Evolutionary conservation across 2,329 filamentous ascomycete genomes (phyloP).

Genomic region (Diplodia corticola): DNA sequence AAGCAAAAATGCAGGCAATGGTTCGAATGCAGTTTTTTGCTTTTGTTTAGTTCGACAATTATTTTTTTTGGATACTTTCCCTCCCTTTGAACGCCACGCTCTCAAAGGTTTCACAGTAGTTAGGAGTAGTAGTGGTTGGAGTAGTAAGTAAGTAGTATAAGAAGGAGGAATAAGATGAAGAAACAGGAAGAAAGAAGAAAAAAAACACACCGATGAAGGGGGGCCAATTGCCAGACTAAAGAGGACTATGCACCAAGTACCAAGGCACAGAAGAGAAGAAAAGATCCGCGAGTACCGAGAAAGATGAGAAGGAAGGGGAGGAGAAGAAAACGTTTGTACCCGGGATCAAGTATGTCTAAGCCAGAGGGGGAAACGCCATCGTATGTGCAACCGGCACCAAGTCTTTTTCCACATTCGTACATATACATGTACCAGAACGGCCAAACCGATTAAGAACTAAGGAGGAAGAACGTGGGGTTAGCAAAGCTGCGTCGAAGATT

Average conservation of each 20-base stretch:
- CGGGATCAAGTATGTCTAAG: neutral
- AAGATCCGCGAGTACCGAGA: neutral
- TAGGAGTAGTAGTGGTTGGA: too few species aligned
- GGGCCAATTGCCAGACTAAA: slow-evolving; percentile 20
- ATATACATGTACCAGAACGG: neutral
- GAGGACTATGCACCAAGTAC: neutral
- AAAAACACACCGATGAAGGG: neutral
- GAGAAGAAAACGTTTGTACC: neutral
- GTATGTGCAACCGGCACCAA: slow-evolving; percentile 4
- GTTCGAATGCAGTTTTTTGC: slow-evolving; percentile 13
- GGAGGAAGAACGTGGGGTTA: neutral
- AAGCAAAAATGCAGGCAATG: neutral
- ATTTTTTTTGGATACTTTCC: neutral
- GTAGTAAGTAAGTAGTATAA: too few species aligned
- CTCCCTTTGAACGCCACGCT: slow-evolving; percentile 14
- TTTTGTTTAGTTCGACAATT: slow-evolving; percentile 23
- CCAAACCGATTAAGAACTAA: neutral
- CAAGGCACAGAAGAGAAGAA: neutral
- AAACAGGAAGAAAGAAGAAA: neutral
- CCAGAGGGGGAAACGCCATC: neutral
- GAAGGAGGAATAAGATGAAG: too few species aligned
- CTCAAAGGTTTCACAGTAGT: too few species aligned
- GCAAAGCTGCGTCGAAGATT: neutral
- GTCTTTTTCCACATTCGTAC: neutral
- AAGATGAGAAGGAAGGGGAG: neutral